Evolutionary conservation across 495 filamentous ascomycete species (phyloP), one percentile per base, ranked within the genome.

Genomic region (Stereocaulon alpinum): DNA sequence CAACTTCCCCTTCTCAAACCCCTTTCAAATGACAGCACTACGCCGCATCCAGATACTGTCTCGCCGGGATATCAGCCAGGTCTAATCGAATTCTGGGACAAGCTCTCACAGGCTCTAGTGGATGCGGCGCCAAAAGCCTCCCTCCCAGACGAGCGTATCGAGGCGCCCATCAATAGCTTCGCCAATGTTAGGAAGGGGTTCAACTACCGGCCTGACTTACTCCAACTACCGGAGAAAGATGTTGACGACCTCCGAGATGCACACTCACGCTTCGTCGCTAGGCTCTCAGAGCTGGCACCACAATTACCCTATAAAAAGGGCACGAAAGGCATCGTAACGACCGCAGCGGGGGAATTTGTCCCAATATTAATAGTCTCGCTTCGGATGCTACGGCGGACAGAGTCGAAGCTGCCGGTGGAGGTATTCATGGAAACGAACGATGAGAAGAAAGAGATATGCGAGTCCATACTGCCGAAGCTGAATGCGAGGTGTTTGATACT

Each of bases 311-410:
- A 40, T 20, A 27, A 12, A 17, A 50, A 34, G 3, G 61, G 55
- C 30, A 53, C 47, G 4, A 43, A 43, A 22, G 82, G 82, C 2
- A 68, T 85, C 29, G 82, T 83, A 4, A 80, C 78, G 0, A 76
- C 74, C 14, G 77, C 77, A 3, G 74, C 77, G 2, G 71, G 70
- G 12, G 64, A 64, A 6, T 78, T 76, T 59, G 64, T 80, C 6
- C 75, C 77, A 0, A 71, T 76, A 0, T 74, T 78, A 57, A 55
- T 85, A 30, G 72, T 77, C 4, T 73, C 78, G 11, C 58, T 85
- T n/a, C 73, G 77, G 11, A 81, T 83, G 76, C 72, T 84, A 9
- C 78, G 83, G 10, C 76, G 77, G 32, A 72, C 73, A 6, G 82
- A 81, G 47, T 82, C 77, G 9, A 74, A 61, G 0, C 65, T 86